Evolutionary conservation across 495 filamentous ascomycete species (phyloP), one percentile per base, ranked within the genome.

Genomic region (Podospora didyma): DNA sequence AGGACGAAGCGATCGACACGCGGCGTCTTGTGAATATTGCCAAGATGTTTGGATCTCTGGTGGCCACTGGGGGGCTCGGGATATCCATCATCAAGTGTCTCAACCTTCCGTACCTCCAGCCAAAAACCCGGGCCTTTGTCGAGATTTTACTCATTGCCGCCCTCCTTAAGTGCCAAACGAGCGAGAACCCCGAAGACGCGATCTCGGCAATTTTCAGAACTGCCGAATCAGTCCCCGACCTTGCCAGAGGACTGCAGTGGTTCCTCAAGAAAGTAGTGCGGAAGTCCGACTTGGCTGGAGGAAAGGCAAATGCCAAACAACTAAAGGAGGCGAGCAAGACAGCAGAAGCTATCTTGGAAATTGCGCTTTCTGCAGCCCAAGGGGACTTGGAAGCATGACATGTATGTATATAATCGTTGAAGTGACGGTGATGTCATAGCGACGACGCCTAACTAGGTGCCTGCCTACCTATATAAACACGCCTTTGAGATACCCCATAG

Each of bases 1-100:
- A 84, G 9, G 71, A 78, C 9, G 66, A 73, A 23, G 70, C 73
- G 24, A 62, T 69, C 35, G 69, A 70, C n/a, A 65, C 77, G 65
- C 79, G 86, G 64, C 84, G 88, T 61, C 75, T 96, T n/a, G 89
- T 94, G 57, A 96, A 96, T 63, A 75, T 92, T n/a, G 91, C 89
- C 17, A 90, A 88, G 71, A 78, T 96, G 79, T 96, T 84, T 68
- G 92, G 87, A 7, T 76, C 75, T 20, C 74, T 98, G 3, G 81
- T 97, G 48, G 82, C 81, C 0, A 85, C 85, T 35, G 82, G 83
- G 3, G 79, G 73, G 1, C 68, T 97, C 20, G 75, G 75, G 4
- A 67, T 98, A 14, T 73, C 75, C 0, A 75, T 88, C 28, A 68
- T 97, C 42, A 96, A 80, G 70, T 85, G 81, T 34, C 83, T 96